A percentile compares a stretch with the other conserved stretches of the same genome.
Evolutionary conservation across 106 monocot species (phyloP).

Genomic region (Xerophyta viscosa): DNA sequence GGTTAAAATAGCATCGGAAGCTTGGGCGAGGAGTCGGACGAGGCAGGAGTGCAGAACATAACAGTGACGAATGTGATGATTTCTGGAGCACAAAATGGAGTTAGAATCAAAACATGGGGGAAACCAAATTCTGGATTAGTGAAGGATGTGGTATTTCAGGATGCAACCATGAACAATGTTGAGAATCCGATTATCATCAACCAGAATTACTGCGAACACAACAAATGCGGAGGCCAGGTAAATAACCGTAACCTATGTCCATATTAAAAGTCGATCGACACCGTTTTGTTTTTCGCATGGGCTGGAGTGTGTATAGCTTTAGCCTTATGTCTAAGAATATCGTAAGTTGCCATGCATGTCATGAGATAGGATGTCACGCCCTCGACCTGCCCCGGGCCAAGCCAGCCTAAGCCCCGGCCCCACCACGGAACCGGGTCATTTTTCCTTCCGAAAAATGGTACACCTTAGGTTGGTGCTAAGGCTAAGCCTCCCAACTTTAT

Average conservation of each 20-base stretch:
- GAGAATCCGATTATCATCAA: conserved; percentile 19
- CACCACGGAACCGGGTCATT: no score
- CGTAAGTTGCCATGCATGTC: no score
- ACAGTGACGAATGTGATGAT: conserved; percentile 6
- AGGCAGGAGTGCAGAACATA: conserved; percentile 15
- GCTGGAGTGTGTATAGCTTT: no score
- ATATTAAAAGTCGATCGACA: no score
- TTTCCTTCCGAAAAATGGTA: no score
- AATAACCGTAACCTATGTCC: neutral
- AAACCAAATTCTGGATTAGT: conserved; percentile 8
- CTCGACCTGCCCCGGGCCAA: no score
- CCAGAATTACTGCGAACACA: conserved; percentile 20
- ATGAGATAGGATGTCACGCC: no score
- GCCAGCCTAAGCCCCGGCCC: no score
- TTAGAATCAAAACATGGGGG: conserved; percentile 24
- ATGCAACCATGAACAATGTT: conserved; percentile 16
- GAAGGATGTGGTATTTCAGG: conserved; percentile 8
- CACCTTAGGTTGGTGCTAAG: no score
- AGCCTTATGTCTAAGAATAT: no score
- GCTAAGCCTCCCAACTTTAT: no score
- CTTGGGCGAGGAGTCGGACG: conserved; percentile 7
- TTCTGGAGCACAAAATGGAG: conserved; percentile 11
- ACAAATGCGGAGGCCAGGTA: conserved; percentile 12
- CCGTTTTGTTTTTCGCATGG: neutral
- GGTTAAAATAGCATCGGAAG: conserved; percentile 23